Evolutionary conservation across 2,329 filamentous ascomycete species (phyloP), one percentile per base, ranked within the genome.

Genomic region (Bipolaris victoriae): DNA sequence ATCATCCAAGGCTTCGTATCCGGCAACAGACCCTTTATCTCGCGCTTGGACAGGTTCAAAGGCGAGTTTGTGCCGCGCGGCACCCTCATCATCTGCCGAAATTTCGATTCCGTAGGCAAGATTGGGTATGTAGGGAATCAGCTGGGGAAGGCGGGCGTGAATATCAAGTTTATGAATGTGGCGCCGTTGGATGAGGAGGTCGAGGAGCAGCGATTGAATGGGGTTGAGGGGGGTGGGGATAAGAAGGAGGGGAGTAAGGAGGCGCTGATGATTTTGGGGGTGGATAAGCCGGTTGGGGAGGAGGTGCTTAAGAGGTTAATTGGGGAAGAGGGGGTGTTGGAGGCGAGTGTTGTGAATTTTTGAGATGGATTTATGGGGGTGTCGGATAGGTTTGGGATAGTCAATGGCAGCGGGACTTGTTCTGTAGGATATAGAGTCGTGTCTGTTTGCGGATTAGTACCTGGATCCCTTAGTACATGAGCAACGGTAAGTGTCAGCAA

Each of bases 111-210:
- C 62, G 90, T 90, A 0, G 91, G 91, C 10, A 93, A 92, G 80
- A 94, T 95, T 72, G 91, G 91, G 2, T 86, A 87, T 36, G 90
- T 95, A 2, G 91, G 91, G 0, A 87, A 83, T 56, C 82, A 87
- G 49, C 78, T 94, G 24, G 91, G 90, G 0, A 82, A 82, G 36
- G 84, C 89, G 36, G 86, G 86, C 0, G 86, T 95, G 50, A 95
- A 95, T 69, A 91, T 94, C 73, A 84, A 84, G 44, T 92, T 88
- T 71, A 95, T 94, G 91, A 88, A 86, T 69, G 90, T 93, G 1
- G 83, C 84, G 46, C 83, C 83, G 7, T 72, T 90, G 60, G 81
- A 82, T 55, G 73, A 78, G 37, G 74, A 75, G 43, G 60, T 70
- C 15, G 63, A 68, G 49, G 63, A 74, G 56, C 54, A 74, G 56